Evolutionary conservation across 345 rosid genomes (phyloP), one percentile per base, ranked within the genome.

Genomic region (Sonneratia alba): DNA sequence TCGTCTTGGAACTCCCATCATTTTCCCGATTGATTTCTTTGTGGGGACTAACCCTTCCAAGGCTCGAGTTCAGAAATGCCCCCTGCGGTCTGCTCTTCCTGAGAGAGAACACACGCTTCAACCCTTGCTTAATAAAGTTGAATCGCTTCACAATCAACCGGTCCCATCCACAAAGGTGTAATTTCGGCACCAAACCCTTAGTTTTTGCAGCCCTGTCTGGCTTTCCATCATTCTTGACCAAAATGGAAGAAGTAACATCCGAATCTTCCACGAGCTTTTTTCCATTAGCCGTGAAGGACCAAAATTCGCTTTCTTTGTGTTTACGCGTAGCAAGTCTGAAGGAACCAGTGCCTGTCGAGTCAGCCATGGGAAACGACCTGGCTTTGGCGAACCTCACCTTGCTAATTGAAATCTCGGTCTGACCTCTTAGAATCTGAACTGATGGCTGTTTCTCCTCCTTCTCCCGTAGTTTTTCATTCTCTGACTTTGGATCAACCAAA

Each of bases 51-150:
- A 21, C 70, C 21, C 49, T 40, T 13, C 15, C 49, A 19, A n/a
- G 4, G 38, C 51, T 45, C 15, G 15, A 15, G 24, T 21, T 4
- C 11, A 11, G 27, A 22, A 36, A 67, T 4, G 16, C 36, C 13
- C 51, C n/a, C 56, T 34, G 32, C 3, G 70, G 12, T 68, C 70
- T 34, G 37, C 36, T 62, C 37, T 62, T 49, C 36, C 53, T 68
- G 19, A 2, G 8, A 45, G 49, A 48, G 6, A 43, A 55, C 15
- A 49, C 70, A 34, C 70, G 55, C 55, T 68, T 68, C 36, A 68
- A 13, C 48, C 70, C 43, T 48, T 68, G 70, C 70, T 68, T 68
- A 8, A 68, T 11, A n/a, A 13, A 11, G 70, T 68, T 22, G 36
- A 68, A n/a, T 27, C 36, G 70, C 55, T 45, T 68, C 21, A 15